These are phyloP conservation scores for Tricharina praecox DNA, from an alignment of 495 filamentous ascomycete species.

Conservation along the genomic window DNA sequence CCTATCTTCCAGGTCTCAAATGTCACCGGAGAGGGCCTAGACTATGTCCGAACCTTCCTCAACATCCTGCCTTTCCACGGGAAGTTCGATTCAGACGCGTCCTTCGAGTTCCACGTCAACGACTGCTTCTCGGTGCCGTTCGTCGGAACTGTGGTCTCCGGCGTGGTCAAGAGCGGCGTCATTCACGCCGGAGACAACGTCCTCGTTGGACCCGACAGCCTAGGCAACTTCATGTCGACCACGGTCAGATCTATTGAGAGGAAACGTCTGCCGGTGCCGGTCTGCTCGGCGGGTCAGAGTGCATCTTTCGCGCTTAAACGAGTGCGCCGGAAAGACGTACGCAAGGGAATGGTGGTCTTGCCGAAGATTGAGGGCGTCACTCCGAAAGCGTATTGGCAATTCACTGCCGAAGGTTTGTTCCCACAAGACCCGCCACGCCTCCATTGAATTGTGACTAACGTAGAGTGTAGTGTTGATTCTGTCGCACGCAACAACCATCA, in stretches of 20 bases:
- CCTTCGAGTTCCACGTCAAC: constrained; percentile 92
- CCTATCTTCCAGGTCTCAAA: constrained; percentile 97
- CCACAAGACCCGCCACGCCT: too few relatives aligned
- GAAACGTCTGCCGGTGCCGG: constrained; percentile 80
- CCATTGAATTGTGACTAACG: constrained; percentile 9
- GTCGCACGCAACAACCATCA: constrained; percentile 95
- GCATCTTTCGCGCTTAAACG: constrained; percentile 81
- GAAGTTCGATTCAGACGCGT: constrained; percentile 69
- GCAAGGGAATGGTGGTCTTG: constrained; percentile 96
- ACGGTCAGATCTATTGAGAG: constrained; percentile 85
- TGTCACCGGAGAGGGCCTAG: constrained; percentile 75
- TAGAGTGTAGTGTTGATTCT: constrained; percentile 60
- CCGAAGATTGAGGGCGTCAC: constrained; percentile 52
- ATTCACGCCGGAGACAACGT: constrained; percentile 84
- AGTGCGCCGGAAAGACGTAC: constrained; percentile 76
- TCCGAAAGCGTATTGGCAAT: constrained; percentile 77
- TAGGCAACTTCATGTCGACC: constrained; percentile 82
- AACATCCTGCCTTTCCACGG: constrained; percentile 94
- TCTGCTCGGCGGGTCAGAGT: constrained; percentile 78
- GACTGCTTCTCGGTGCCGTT: constrained; percentile 99
- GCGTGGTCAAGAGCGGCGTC: constrained; percentile 74
- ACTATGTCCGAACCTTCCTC: constrained; percentile 68
- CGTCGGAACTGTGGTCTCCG: constrained; percentile 88
- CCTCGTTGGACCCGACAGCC: constrained; percentile 74
- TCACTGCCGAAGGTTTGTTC: constrained; percentile 66